Conservation (phyloP, 768 basidiomycete species). For the Fomitopsis serialis region DNA sequence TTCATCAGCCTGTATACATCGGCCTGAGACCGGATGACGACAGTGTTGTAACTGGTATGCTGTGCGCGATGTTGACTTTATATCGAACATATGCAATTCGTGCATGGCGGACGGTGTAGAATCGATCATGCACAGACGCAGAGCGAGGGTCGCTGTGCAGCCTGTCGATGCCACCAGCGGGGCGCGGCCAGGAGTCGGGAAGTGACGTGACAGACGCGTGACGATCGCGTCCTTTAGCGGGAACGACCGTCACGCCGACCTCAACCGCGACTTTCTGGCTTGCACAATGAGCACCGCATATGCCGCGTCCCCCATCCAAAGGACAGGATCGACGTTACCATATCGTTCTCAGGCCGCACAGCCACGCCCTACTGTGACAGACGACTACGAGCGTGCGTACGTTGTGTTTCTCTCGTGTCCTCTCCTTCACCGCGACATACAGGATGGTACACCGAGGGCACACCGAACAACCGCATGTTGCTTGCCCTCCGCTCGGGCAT, state of each 20-base stretch:
- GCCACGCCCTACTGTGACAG: constrained; percentile 40
- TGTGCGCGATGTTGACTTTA: too few relatives aligned
- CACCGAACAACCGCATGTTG: constrained; percentile 83
- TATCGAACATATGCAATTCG: too few relatives aligned
- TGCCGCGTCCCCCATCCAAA: neutral
- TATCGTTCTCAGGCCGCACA: constrained; percentile 19
- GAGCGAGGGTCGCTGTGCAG: too few relatives aligned
- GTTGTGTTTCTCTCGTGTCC: neutral
- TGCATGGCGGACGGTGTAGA: too few relatives aligned
- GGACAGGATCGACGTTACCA: neutral
- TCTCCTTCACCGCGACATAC: neutral
- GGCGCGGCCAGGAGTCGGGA: too few relatives aligned
- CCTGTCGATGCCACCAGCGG: too few relatives aligned
- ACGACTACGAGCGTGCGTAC: constrained; percentile 70
- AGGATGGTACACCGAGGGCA: constrained; percentile 87
- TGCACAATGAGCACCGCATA: neutral
- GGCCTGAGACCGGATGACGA: too few relatives aligned
- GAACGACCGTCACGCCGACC: neutral
- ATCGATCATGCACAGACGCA: too few relatives aligned
- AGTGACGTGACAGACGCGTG: too few relatives aligned
- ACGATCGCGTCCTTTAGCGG: neutral
- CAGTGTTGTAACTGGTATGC: too few relatives aligned
- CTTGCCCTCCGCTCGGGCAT: constrained; percentile 84
- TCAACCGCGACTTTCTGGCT: neutral
- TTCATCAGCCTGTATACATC: too few relatives aligned